Evolutionary conservation across 192 early-diverging fungal species (phyloP).

Genomic region (Gamsiella multidivaricata): DNA sequence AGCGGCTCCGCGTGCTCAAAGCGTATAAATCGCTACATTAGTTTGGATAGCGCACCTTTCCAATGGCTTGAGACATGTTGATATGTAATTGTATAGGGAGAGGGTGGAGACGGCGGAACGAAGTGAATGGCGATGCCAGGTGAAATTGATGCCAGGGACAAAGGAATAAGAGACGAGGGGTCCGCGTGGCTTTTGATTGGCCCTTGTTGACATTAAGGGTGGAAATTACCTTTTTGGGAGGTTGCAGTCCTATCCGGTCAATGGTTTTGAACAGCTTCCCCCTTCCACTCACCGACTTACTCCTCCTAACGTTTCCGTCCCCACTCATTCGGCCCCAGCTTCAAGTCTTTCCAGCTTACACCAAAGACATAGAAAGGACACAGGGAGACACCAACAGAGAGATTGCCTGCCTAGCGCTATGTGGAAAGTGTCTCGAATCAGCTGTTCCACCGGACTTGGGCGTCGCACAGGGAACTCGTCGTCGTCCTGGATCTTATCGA

Average conservation of each 20-base stretch:
- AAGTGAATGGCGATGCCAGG: not conserved
- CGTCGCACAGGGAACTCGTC: not conserved
- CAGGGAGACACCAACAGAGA: not conserved
- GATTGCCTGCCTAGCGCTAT: not conserved
- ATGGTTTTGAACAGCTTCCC: not conserved
- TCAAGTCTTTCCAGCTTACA: not conserved
- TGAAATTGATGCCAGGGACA: not conserved
- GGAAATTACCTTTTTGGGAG: not conserved
- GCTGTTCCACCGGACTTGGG: not conserved
- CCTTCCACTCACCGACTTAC: not conserved
- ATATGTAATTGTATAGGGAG: not conserved
- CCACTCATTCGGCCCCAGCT: not conserved
- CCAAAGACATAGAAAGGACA: conserved; percentile 3
- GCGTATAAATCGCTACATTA: not conserved
- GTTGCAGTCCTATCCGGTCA: not conserved
- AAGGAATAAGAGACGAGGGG: not conserved
- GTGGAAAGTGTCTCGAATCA: conserved; percentile 20
- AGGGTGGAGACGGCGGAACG: not conserved
- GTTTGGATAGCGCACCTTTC: conserved; percentile 42
- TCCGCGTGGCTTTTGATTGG: not conserved
- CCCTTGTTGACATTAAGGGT: conserved; percentile 24
- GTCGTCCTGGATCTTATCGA: not conserved
- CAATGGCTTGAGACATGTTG: conserved; percentile 68
- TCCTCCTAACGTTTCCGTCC: not conserved
- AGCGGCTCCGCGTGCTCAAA: not conserved